Evolutionary conservation across 306 rosid species (phyloP), one percentile per base, ranked within the genome.

Genomic region (Cyclanthera cordifolia): DNA sequence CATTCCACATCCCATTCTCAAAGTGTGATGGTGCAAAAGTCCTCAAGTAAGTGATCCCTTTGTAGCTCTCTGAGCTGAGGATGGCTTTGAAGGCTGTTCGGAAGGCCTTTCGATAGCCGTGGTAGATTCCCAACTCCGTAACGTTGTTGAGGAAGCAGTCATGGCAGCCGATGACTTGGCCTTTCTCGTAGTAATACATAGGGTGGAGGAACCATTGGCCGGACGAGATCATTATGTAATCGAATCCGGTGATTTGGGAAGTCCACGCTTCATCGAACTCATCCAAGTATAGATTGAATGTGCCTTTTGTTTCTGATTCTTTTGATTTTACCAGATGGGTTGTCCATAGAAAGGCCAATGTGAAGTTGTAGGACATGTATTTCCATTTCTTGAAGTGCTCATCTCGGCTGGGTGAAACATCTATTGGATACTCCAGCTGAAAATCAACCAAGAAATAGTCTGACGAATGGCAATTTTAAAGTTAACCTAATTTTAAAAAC

Each of bases 121-220:
- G 79, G 77, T 69, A 86, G 82, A 86, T 86, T 58, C 88, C 90
- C 23, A 81, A 7, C 71, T 83, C 89, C 0, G 86, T 81, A 15
- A 87, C 85, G 27, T 90, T 86, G 57, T 73, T 79, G 19, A 78
- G 17, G 45, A 75, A 85, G 77, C 99, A 94, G 23, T 76, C 79
- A 21, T 83, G 89, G 72, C 99, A 90, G 19, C 97, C 99, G 0
- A 83, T 73, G 49, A 85, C 49, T 24, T 79, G 66, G 65, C 80
- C 55, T 2, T 82, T 70, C 71, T 90, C 88, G 2, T 81, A 75
- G 81, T 72, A 90, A 2, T 83, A 75, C 80, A 83, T 60, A 5
- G 95, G 82, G 13, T 88, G 71, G 6, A 69, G 73, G 59, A 94
- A 88, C 99, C 99, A 94, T 50, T 94, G 99, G 13, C 96, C 99